Base-by-base conservation (phyloP, 2,329 filamentous ascomycete species). In the Fusarium buxicola region DNA sequence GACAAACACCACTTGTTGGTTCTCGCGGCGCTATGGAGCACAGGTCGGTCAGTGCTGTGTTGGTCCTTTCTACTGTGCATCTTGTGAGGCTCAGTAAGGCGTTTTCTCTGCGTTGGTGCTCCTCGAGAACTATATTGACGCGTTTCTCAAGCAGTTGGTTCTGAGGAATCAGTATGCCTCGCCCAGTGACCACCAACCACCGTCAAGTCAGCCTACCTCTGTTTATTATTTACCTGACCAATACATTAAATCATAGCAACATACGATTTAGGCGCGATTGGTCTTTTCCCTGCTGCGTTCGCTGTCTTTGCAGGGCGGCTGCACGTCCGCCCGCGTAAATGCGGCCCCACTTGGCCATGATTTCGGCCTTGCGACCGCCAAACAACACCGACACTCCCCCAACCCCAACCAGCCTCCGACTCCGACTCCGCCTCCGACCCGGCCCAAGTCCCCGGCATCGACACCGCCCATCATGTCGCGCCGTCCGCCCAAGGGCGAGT, bases 401-500 rank as follows among this genome's bases (percentile, higher is more conserved):
- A 21, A 25, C 45, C 39, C 36, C 56, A 21, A 25, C n/a, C 58
- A 31, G 35, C 59, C 36, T 41, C 32, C 28, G 36, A 13, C 39
- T 16, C 47, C 40, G 54, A 39, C 58, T 49, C 55, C 58, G 45
- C 43, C 41, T 55, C 58, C 61, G 44, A 35, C 35, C 32, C 38
- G 46, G 55, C 54, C 54, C 21, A 52, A 38, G 41, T 52, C 50
- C 32, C 58, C 58, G 53, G 54, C 43, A 53, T 53, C 45, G 15
- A 41, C 31, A 43, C 43, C 54, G 41, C 46, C 62, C 75, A 82
- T 54, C 12, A 93, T 93, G 91, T 91, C 91, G 64, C 86, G 89
- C 70, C 91, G 94, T 74, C 82, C 88, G 46, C 84, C 86, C 9
- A 96, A 93, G 78, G 92, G 92, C 78, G 94, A 97, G 78, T 98